A percentile compares a stretch with the other conserved stretches of the same genome.
Conservation (phyloP, 441 rosid species). For the Populus hybrid region DNA sequence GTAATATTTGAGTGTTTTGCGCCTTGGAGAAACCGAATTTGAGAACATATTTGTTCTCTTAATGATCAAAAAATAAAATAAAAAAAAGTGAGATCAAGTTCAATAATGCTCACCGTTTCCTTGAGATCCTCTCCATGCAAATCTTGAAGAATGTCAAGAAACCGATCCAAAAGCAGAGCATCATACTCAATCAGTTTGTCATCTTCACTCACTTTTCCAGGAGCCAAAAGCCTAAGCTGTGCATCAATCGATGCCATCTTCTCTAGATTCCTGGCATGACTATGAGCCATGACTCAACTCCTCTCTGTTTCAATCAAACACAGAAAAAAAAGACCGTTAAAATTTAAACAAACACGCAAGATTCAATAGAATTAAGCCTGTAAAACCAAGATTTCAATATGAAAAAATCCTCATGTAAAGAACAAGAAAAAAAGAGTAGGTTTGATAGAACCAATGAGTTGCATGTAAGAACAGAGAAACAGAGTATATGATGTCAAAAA, state of each 20-base stretch:
- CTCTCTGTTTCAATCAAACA: conserved; percentile 13
- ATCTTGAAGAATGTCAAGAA: conserved; percentile 91
- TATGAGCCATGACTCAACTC: conserved; percentile 38
- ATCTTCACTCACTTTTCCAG: conserved; percentile 87
- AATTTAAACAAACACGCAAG: conserved; percentile 1
- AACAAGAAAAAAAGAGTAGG: neutral
- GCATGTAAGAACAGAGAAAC: neutral
- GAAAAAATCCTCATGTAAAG: neutral
- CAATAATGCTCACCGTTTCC: conserved; percentile 51
- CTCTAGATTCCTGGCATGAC: conserved; percentile 52
- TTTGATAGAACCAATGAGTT: neutral
- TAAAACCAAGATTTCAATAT: conserved; percentile 11
- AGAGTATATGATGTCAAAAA: neutral
- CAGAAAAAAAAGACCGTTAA: conserved; percentile 1
- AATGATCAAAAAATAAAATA: neutral
- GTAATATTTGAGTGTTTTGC: neutral
- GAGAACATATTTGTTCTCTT: neutral
- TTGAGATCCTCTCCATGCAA: conserved; percentile 92
- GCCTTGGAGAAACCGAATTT: neutral
- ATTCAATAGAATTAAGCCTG: conserved; percentile 3
- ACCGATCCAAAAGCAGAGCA: conserved; percentile 85
- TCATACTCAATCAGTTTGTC: conserved; percentile 95
- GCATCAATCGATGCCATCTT: conserved; percentile 95
- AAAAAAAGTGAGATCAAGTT: neutral
- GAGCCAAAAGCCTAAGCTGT: conserved; percentile 80